Evolutionary conservation across 2,329 filamentous ascomycete species (phyloP), one percentile per base, ranked within the genome.

Genomic region (Neoascochyta sp.): DNA sequence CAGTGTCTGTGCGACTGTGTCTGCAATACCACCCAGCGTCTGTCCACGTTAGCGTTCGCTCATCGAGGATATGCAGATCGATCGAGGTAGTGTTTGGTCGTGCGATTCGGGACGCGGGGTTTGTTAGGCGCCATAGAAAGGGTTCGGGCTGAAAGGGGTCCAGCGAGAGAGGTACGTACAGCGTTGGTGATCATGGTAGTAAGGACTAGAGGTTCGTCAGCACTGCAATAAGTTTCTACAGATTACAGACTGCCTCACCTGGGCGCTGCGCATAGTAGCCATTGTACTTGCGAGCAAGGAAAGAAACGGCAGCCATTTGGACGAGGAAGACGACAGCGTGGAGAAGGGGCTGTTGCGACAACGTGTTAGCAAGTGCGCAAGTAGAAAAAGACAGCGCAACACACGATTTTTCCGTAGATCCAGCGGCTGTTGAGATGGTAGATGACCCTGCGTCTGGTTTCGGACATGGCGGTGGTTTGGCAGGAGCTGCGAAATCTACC

Each of bases 161-260:
- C 28, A 17, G 25, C 26, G n/a, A 27, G 32, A 46, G n/a, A n/a
- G n/a, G n/a, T 31, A 61, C 76, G 58, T 78, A 83, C 83, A 47
- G 92, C 86, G 69, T 98, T 98, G 62, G 90, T 95, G 59, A 95
- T 86, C 90, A 98, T 98, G 66, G 94, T 98, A 41, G 92, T 98
- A 54, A 98, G 78, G 22, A 98, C 86, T 85, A 59, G 20, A n/a
- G n/a, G n/a, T n/a, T n/a, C n/a, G n/a, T n/a, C n/a, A n/a, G n/a
- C n/a, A n/a, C n/a, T n/a, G n/a, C n/a, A n/a, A n/a, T n/a, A n/a
- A n/a, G n/a, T n/a, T n/a, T n/a, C n/a, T n/a, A n/a, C n/a, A n/a
- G n/a, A 11, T 22, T 11, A 8, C 3, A 9, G 9, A 13, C 16
- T 8, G 19, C 28, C 75, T 47, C 73, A 89, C 85, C 72, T 56